Conservation (phyloP, 805 yeast genomes). For the Ogataea siamensis region DNA sequence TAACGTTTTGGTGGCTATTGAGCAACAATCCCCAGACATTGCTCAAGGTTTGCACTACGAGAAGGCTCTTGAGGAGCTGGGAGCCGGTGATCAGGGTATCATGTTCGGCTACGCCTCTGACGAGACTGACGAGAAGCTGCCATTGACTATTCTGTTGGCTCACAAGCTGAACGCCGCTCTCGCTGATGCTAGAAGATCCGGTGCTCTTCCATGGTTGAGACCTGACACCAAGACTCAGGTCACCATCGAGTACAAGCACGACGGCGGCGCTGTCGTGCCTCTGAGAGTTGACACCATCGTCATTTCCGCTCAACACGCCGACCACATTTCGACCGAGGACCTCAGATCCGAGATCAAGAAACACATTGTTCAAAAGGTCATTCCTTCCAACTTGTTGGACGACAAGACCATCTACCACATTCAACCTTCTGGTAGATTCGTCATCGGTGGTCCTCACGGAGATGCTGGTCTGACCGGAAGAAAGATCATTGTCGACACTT, state of each 20-base stretch:
- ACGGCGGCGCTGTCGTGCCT: conserved; percentile 94
- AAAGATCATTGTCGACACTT: conserved; percentile 98
- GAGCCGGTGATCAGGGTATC: conserved; percentile 99
- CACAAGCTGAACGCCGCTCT: conserved; percentile 96
- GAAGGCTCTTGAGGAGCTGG: conserved; percentile 91
- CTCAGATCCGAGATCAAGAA: conserved; percentile 74
- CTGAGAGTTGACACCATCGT: conserved; percentile 96
- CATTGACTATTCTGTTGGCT: conserved; percentile 89
- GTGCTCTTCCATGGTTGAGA: conserved; percentile 93
- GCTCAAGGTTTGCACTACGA: conserved; percentile 99
- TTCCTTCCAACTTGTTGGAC: conserved; percentile 86
- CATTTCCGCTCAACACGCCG: conserved; percentile 97
- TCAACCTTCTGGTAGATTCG: conserved; percentile 99
- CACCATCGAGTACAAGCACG: conserved; percentile 92
- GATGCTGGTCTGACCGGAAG: conserved; percentile 99
- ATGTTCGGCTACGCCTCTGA: conserved; percentile 99
- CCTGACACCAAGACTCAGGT: conserved; percentile 99
- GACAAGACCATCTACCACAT: conserved; percentile 96
- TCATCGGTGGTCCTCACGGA: conserved; percentile 99
- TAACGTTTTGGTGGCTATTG: conserved; percentile 97
- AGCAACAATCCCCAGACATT: conserved; percentile 98
- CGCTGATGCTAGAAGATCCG: conserved; percentile 97
- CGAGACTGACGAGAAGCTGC: conserved; percentile 96
- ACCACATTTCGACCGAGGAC: conserved; percentile 89
- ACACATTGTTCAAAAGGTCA: conserved; percentile 87